Evolutionary conservation across 176 grass and related monocot genomes (phyloP), one percentile per base, ranked within the genome.

Genomic region (Chloris gayana): DNA sequence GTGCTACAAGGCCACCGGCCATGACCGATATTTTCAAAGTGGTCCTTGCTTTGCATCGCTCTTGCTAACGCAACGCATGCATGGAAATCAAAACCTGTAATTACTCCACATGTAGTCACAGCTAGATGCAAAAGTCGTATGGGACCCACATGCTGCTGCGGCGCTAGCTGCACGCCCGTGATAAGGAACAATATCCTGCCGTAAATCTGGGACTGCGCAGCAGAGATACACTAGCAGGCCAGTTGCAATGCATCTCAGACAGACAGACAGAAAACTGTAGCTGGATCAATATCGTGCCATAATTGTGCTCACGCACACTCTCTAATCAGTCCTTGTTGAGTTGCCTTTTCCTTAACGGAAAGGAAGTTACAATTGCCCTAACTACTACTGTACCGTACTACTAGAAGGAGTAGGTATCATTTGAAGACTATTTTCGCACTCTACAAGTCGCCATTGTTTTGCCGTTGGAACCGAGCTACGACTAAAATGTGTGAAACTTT

Each of bases 101-200:
- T 64, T 54, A 25, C 39, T 65, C 53, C 9, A 33, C 7, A 79
- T 45, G 67, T 22, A 37, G 2, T 37, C n/a, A 25, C 33, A 19
- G 5, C 19, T 4, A 34, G n/a, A n/a, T 29, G 76, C 21, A 26
- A 59, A 80, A 27, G 42, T 80, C 27, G 11, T 10, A 29, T 67
- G 47, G 46, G n/a, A 1, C 78, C n/a, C 65, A 53, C 54, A 42
- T 82, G 53, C 14, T 30, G 64, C 78, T 69, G 64, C 63, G 17
- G 69, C 29, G 62, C 77, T 26, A 14, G 17, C 50, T 56, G 64
- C 80, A 46, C 9, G 9, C 74, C 35, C 80, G 80, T 79, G 80
- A 78, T 11, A 58, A 42, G 34, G 42, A 63, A 1, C 60, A 18
- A 39, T 60, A 49, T 80, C 76, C 58, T 63, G 72, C 25, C 70